Evolutionary conservation across 2,329 filamentous ascomycete genomes (phyloP), one percentile per base, ranked within the genome.

Genomic region (Diaporthe ampelina): DNA sequence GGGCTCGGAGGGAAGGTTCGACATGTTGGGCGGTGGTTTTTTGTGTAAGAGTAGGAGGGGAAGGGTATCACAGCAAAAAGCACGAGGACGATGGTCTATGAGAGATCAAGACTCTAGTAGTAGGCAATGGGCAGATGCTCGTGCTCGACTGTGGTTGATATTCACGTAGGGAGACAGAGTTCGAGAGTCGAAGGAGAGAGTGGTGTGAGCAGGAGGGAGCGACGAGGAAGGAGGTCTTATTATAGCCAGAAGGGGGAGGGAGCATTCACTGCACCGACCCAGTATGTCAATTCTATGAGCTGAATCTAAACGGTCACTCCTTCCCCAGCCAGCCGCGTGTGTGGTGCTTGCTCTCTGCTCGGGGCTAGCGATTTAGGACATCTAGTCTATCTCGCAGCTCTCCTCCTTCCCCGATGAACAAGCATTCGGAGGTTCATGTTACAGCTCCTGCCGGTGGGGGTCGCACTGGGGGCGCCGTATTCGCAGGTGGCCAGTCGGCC

Each of bases 1-100:
- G 82, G 97, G 96, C 91, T 98, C 96, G 77, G 88, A 87, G 70
- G 94, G 91, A 81, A 97, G 90, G 88, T 97, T 93, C 79, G 95
- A 94, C 94, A 97, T 97, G 78, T 78, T 88, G 76, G 63, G 75
- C 58, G 32, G 78, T 73, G 17, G 48, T 26, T 21, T 15, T 43
- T 43, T 50, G 40, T 26, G 19, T 45, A 54, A 37, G 37, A 48
- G 58, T 10, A n/a, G 24, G 35, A 26, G 32, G 29, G 72, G 40
- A 5, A 19, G 40, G 17, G 19, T 43, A 48, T 56, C 24, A 26
- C 32, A n/a, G 32, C 52, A 24, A 54, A 13, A 56, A 61, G 56
- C 48, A 63, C 45, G 17, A 4, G 24, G 9, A 29, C 26, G 8
- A 29, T 43, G 19, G 35, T 37, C 35, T 29, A 32, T 13, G 48